Evolutionary conservation across 2,329 filamentous ascomycete species (phyloP).

Genomic region (Orbilia blumenaviensis): DNA sequence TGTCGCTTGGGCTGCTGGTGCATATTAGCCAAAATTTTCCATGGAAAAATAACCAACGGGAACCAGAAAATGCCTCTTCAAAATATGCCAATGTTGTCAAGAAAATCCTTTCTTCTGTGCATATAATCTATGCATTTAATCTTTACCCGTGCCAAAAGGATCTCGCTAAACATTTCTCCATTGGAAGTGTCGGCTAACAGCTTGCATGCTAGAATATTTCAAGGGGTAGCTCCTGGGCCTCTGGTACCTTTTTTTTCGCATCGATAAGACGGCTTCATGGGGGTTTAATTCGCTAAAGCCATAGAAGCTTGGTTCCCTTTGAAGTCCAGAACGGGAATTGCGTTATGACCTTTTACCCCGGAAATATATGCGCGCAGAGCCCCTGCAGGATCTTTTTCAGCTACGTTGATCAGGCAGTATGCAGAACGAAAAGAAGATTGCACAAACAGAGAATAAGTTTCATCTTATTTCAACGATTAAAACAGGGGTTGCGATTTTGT

Average conservation of each 20-base stretch:
- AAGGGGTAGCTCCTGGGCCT: neutral
- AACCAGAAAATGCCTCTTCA: conserved; percentile 34
- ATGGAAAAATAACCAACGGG: neutral
- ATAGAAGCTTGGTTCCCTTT: conserved; percentile 15
- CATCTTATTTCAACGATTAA: conserved; percentile 8
- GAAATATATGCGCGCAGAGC: conserved; percentile 32
- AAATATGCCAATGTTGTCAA: neutral
- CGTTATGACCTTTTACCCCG: conserved; percentile 14
- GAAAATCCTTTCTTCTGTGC: neutral
- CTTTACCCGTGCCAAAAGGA: neutral
- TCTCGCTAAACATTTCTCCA: conserved; percentile 51
- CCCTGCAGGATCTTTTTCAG: conserved; percentile 16
- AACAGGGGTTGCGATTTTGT: too few species aligned
- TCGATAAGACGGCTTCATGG: neutral
- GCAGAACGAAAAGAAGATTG: conserved; percentile 17
- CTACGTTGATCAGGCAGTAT: conserved; percentile 33
- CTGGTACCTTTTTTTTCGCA: conserved; percentile 22
- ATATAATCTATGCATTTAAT: neutral
- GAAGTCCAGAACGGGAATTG: conserved; percentile 19
- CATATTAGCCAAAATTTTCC: conserved; percentile 16
- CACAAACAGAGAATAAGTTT: neutral
- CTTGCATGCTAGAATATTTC: neutral
- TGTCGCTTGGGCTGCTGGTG: neutral
- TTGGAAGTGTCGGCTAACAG: conserved; percentile 31
- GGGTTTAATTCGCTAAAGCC: neutral